Conservation (phyloP, 306 rosid species). For the Vigna mungo region DNA sequence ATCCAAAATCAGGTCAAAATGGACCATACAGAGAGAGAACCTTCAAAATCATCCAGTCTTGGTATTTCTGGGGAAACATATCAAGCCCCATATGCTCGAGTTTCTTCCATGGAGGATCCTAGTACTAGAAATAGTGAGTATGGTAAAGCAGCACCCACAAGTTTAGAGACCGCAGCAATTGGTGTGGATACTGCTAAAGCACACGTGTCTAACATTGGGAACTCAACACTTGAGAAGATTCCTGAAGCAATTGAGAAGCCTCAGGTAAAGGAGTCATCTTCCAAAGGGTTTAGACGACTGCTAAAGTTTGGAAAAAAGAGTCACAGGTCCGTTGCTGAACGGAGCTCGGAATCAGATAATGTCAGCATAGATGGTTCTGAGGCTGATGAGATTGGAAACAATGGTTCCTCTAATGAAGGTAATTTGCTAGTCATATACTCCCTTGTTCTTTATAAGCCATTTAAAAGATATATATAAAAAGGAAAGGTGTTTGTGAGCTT, state of each 20-base stretch:
- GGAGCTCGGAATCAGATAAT: constrained; percentile 65
- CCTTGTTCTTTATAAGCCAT: neutral
- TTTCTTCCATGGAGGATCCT: constrained; percentile 87
- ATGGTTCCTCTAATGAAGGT: constrained; percentile 75
- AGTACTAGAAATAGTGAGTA: constrained; percentile 70
- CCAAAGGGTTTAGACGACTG: constrained; percentile 79
- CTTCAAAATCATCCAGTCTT: constrained; percentile 53
- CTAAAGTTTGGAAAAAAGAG: constrained; percentile 91
- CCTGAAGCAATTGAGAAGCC: constrained; percentile 86
- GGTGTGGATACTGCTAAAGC: constrained; percentile 61
- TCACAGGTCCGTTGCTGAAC: constrained; percentile 69
- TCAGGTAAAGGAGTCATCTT: constrained; percentile 74
- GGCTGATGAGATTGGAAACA: constrained; percentile 66
- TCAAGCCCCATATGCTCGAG: constrained; percentile 75
- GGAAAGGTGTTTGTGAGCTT: neutral
- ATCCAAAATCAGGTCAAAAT: constrained; percentile 55
- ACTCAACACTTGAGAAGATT: constrained; percentile 75
- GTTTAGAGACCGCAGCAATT: constrained; percentile 54
- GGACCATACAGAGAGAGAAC: constrained; percentile 54
- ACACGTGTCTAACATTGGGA: constrained; percentile 61
- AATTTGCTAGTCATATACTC: constrained; percentile 36
- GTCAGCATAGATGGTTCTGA: constrained; percentile 61
- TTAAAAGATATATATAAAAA: neutral
- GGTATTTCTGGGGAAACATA: constrained; percentile 53
- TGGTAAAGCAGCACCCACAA: constrained; percentile 64